Base-by-base conservation (phyloP, 1,284 basidiomycete species). In the Cutaneotrichosporon curvatum region DNA sequence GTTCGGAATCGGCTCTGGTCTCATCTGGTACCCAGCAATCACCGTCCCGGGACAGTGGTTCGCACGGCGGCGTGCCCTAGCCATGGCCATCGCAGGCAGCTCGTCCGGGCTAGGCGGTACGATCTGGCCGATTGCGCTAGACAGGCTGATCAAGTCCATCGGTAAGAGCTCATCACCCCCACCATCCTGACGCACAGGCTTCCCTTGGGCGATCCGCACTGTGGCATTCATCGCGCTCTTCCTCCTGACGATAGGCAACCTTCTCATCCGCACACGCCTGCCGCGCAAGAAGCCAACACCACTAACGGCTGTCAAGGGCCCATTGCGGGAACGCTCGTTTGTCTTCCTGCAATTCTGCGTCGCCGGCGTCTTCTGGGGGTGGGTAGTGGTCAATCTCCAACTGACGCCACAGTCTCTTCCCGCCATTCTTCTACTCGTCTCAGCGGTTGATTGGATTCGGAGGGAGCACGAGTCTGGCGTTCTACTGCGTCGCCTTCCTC, bases 31-130 rank as follows among this genome's bases (percentile, higher is more conserved):
- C 21, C 76, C 78, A 4, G 73, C 74, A 0, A 63, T 73, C 4
- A 72, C 75, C 0, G 69, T 78, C 40, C 60, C 79, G 4, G 71
- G 74, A 1, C 78, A 80, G 50, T 80, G 78, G 76, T 80, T 62
- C 40, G 37, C 48, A 16, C 41, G 45, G 12, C 37, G 54, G n/a
- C 43, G 64, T 7, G 52, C 56, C 7, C 32, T 65, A 7, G 65
- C 63, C 2, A 60, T 61, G 22, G 60, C 60, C 15, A 55, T 65
- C 33, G 55, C 51, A 4, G 56, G 54, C 3, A 50, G 55, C 12
- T 59, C 60, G 7, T 58, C 56, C 2, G 59, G 58, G 0, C 47
- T 57, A 7, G 65, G 65, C 19, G 78, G 78, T 20, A 59, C 61
- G 37, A 45, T 54, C 25, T 53, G 62, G 16, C 62, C 62, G 6